Conservation (phyloP, 305 asterid genomes). For the Coffea humblotiana region DNA sequence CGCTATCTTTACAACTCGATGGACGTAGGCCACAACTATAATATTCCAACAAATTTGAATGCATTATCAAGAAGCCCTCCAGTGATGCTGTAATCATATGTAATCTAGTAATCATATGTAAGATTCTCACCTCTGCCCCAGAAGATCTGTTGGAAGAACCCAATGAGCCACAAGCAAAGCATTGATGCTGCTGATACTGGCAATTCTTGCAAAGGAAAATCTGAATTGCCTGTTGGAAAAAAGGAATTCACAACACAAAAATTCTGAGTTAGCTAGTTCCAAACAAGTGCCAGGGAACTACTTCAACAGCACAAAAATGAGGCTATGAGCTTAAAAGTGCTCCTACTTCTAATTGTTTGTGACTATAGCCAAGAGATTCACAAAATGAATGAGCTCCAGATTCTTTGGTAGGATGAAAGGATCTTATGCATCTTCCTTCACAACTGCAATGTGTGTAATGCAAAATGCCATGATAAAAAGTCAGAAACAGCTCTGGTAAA, state of each 20-base stretch:
- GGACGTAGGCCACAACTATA: no score
- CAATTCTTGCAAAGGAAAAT: constrained; percentile 65
- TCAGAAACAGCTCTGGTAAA: constrained; percentile 9
- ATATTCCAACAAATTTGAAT: no score
- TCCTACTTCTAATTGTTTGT: constrained; percentile 45
- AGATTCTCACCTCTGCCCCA: constrained; percentile 56
- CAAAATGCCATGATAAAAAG: constrained; percentile 1
- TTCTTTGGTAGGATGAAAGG: constrained; percentile 69
- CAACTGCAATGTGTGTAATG: constrained; percentile 48
- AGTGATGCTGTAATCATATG: not conserved
- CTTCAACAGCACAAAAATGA: no score
- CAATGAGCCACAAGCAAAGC: constrained; percentile 65
- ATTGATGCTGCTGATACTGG: constrained; percentile 60
- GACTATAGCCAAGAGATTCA: constrained; percentile 63
- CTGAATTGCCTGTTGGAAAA: constrained; percentile 49
- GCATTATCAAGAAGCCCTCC: no score
- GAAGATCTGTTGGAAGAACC: constrained; percentile 64
- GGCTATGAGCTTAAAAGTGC: constrained; percentile 8
- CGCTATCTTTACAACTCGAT: no score
- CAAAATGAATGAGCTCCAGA: constrained; percentile 56
- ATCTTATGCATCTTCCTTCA: constrained; percentile 80
- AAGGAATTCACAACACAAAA: constrained; percentile 7
- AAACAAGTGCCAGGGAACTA: not conserved
- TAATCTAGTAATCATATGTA: constrained; percentile 2
- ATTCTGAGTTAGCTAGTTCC: not conserved